Conservation (phyloP, 331 rosid genomes). For the Saraca asoca region DNA sequence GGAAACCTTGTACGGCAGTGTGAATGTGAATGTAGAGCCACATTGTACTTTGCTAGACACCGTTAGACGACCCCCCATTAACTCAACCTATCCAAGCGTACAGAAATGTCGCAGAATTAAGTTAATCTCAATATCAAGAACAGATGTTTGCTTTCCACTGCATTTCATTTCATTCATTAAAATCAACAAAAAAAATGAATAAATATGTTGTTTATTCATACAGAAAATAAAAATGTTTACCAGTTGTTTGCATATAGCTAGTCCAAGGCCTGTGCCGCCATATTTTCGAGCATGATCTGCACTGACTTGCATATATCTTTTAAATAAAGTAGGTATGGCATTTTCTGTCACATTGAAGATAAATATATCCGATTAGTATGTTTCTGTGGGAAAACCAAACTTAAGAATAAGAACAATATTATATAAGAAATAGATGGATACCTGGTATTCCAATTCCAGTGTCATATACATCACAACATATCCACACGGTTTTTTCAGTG, state of each 20-base stretch:
- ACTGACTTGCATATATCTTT: slow-evolving; percentile 96
- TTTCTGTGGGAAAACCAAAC: not conserved
- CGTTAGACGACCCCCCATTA: slow-evolving; percentile 91
- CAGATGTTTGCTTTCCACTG: no score
- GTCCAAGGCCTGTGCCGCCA: slow-evolving; percentile 95
- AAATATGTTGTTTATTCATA: no score
- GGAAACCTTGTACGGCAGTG: slow-evolving; percentile 83
- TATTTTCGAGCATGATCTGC: slow-evolving; percentile 95
- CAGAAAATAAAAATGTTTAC: slow-evolving; percentile 42
- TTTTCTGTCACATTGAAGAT: slow-evolving; percentile 56
- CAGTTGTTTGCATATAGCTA: slow-evolving; percentile 98
- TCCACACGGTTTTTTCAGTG: slow-evolving; percentile 77
- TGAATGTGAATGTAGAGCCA: slow-evolving; percentile 91
- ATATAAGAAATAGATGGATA: slow-evolving; percentile 27
- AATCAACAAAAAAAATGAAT: no score
- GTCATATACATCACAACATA: slow-evolving; percentile 87
- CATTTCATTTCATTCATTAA: no score
- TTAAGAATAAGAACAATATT: slow-evolving; percentile 1
- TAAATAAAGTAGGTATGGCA: slow-evolving; percentile 80
- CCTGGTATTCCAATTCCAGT: slow-evolving; percentile 99
- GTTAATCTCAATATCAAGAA: no score
- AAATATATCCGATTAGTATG: not conserved
- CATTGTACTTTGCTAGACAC: slow-evolving; percentile 73
- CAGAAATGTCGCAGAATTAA: no score
- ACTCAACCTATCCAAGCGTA: slow-evolving; percentile 60